phyloP scores from a whole-genome alignment of 2,329 filamentous ascomycete genomes.

The Fusarium napiforme region DNA sequence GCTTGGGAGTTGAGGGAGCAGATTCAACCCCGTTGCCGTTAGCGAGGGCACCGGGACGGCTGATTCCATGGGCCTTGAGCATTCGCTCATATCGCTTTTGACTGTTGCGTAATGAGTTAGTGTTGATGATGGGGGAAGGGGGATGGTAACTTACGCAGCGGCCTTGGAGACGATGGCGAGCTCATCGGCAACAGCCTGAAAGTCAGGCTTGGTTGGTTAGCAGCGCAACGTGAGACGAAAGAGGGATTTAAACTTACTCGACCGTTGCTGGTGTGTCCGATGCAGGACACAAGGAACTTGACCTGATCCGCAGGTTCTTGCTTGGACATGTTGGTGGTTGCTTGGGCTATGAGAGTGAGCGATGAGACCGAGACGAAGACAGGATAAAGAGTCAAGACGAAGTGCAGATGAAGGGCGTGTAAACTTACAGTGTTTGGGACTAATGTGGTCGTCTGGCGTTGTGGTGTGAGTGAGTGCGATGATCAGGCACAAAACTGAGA shows the following conservation, averaged over 20 bases:
- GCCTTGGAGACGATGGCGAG: slow-evolving; percentile 72
- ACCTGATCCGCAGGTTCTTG: slow-evolving; percentile 66
- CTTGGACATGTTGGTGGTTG: slow-evolving; percentile 59
- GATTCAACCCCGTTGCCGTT: neutral
- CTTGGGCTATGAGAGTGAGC: slow-evolving; percentile 19
- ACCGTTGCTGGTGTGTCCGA: slow-evolving; percentile 68
- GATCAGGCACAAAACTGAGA: neutral
- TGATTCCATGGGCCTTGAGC: slow-evolving; percentile 67
- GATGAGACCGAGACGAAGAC: neutral
- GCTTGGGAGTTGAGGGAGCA: slow-evolving; percentile 44
- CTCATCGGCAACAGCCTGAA: slow-evolving; percentile 71
- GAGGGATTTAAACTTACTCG: slow-evolving; percentile 57
- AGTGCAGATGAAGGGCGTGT: no score
- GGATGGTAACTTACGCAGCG: slow-evolving; percentile 69
- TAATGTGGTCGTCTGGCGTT: slow-evolving; percentile 3
- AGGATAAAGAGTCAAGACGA: neutral
- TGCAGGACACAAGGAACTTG: slow-evolving; percentile 74
- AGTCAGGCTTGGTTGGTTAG: slow-evolving; percentile 66
- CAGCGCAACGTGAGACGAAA: neutral
- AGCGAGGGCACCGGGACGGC: slow-evolving; percentile 26
- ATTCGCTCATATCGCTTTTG: slow-evolving; percentile 76
- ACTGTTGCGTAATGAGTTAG: slow-evolving; percentile 51
- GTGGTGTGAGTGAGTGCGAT: neutral
- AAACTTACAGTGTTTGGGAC: slow-evolving; percentile 3
- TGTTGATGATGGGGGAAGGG: neutral